Conservation (phyloP, 1,284 basidiomycete genomes). For the Malassezia arunalokei region DNA sequence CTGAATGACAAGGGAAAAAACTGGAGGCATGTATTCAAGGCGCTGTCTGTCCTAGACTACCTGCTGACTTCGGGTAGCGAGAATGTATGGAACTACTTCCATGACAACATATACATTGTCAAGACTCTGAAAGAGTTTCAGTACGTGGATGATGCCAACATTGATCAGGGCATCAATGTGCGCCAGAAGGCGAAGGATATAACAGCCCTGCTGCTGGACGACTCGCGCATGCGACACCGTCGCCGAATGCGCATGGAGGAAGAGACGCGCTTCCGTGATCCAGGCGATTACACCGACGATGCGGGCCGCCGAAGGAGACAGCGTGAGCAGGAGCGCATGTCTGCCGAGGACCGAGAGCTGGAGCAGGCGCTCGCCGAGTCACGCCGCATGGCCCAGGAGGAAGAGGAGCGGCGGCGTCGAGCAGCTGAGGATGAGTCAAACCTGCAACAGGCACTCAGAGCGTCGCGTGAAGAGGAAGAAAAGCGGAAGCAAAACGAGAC, state of each 20-base stretch:
- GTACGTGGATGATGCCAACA: constrained; percentile 84
- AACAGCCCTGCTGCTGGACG: constrained; percentile 85
- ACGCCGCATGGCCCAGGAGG: constrained; percentile 45
- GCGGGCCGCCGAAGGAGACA: constrained; percentile 66
- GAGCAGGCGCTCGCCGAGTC: constrained; percentile 49
- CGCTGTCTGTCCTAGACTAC: constrained; percentile 90
- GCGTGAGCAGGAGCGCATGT: constrained; percentile 58
- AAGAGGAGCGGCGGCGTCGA: constrained; percentile 32
- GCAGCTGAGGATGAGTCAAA: constrained; percentile 57
- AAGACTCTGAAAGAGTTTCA: constrained; percentile 99
- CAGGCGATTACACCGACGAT: constrained; percentile 52
- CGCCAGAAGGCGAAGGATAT: constrained; percentile 99
- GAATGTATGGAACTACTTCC: constrained; percentile 95
- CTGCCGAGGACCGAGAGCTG: constrained; percentile 51
- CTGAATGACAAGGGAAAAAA: constrained; percentile 99
- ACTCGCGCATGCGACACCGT: constrained; percentile 71
- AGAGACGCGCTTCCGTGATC: constrained; percentile 75
- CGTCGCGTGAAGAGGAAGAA: constrained; percentile 67
- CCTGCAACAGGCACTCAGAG: constrained; percentile 61
- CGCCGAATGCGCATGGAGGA: constrained; percentile 72
- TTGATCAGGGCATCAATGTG: constrained; percentile 92
- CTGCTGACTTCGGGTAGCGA: constrained; percentile 91
- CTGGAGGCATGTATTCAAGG: constrained; percentile 99
- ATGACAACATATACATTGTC: constrained; percentile 91
- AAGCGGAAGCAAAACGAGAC: constrained; percentile 58